Percentiles rank a stretch among this genome's conserved stretches.
phyloP scores from a whole-genome alignment of 768 basidiomycete species.

The Pleurotus citrinopileatus region DNA sequence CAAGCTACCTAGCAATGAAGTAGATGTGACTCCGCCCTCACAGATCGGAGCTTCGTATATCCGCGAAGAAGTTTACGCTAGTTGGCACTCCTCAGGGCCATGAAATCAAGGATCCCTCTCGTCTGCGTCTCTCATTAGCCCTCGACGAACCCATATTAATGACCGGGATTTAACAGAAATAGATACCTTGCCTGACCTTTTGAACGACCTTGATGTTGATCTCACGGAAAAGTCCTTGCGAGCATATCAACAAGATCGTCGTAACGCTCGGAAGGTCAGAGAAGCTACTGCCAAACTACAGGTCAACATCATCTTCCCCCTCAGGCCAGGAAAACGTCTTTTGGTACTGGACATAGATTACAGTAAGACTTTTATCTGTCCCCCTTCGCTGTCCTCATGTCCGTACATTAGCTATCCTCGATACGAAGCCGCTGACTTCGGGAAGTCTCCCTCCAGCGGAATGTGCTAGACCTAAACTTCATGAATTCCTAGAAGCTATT shows the following conservation, averaged over 20 bases:
- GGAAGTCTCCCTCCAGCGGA: constrained; percentile 77
- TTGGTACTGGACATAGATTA: constrained; percentile 90
- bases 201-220: constrained; percentile 84
- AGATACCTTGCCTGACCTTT: constrained; percentile 61
- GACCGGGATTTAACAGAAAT: constrained; percentile 40
- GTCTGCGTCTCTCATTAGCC: constrained; percentile 29
- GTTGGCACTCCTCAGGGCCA: constrained; percentile 84
- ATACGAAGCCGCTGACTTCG: constrained; percentile 82
- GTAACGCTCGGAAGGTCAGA: constrained; percentile 79
- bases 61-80: constrained; percentile 78
- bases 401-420: constrained; percentile 60
- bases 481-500: constrained; percentile 77
- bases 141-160: not conserved
- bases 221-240: constrained; percentile 58
- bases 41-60: constrained; percentile 59
- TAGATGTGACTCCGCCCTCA: not conserved
- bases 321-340: constrained; percentile 74
- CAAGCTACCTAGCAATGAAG: constrained; percentile 8
- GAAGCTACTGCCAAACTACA: constrained; percentile 66
- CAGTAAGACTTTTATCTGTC: constrained; percentile 38
- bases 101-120: constrained; percentile 78
- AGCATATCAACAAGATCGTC: constrained; percentile 69
- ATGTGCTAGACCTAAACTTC: constrained; percentile 80
- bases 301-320: constrained; percentile 70
- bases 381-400: not conserved